Conservation (phyloP, 1,284 basidiomycete species). For the Amylostereum chailletii region DNA sequence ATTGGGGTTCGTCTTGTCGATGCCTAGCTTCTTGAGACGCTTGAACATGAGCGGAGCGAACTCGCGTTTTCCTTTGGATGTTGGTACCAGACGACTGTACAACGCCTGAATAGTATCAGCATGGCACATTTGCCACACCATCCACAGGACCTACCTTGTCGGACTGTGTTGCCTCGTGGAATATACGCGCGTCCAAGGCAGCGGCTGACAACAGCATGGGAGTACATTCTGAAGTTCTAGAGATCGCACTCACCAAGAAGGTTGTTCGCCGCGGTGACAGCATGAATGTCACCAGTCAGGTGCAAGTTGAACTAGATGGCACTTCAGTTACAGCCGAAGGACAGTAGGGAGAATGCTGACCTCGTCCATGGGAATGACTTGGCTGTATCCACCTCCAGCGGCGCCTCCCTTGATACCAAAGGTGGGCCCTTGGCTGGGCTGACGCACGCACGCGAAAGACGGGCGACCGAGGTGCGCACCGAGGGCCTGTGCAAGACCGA, state of each 20-base stretch:
- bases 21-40: constrained; percentile 91
- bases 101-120: constrained; percentile 42
- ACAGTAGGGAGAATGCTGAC: constrained; percentile 30
- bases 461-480: constrained; percentile 91
- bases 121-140: not conserved
- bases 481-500: constrained; percentile 94
- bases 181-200: constrained; percentile 94
- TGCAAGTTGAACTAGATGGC: constrained; percentile 81
- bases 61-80: constrained; percentile 90
- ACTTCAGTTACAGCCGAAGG: not conserved
- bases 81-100: constrained; percentile 87
- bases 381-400: constrained; percentile 96
- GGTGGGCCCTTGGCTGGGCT: constrained; percentile 97
- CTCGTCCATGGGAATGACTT: constrained; percentile 99
- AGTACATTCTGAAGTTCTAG: not conserved
- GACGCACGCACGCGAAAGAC: constrained; percentile 96
- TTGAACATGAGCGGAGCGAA: constrained; percentile 97
- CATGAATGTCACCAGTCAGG: constrained; percentile 97
- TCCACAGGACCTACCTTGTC: constrained; percentile 60
- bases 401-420: constrained; percentile 99
- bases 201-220: constrained; percentile 53
- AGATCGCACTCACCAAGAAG: constrained; percentile 54
- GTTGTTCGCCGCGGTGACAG: constrained; percentile 97
- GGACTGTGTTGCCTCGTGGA: constrained; percentile 94
- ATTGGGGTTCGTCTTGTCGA: constrained; percentile 90